Conservation (phyloP, 2,329 filamentous ascomycete genomes). For the Exophiala lecanii-corni region DNA sequence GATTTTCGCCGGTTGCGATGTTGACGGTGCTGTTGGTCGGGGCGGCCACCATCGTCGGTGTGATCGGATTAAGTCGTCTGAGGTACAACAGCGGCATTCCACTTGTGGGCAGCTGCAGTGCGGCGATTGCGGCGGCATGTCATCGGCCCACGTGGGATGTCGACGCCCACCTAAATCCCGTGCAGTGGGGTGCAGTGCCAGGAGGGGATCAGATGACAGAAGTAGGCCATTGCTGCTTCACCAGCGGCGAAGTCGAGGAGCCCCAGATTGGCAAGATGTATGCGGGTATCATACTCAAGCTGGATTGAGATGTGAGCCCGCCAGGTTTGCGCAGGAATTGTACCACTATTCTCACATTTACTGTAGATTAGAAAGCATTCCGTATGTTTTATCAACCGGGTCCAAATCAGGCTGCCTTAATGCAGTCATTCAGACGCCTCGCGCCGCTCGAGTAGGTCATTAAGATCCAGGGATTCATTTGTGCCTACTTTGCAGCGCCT, state of each 20-base stretch:
- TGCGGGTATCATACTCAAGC: too few species aligned
- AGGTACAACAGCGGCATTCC: slow-evolving; percentile 27
- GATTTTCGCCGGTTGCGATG: slow-evolving; percentile 26
- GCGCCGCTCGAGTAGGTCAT: too few species aligned
- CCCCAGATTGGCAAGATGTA: slow-evolving; percentile 19
- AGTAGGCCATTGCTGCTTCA: slow-evolving; percentile 27
- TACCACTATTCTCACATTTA: too few species aligned
- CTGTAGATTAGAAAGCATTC: too few species aligned
- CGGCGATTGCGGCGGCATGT: slow-evolving; percentile 33
- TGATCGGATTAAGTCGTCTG: slow-evolving; percentile 19
- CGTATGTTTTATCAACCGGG: too few species aligned
- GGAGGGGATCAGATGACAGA: slow-evolving; percentile 1
- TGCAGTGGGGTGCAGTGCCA: slow-evolving; percentile 29
- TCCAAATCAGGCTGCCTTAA: too few species aligned
- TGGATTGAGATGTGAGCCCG: too few species aligned
- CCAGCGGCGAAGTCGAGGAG: slow-evolving; percentile 20
- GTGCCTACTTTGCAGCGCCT: too few species aligned
- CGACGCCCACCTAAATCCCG: slow-evolving; percentile 18
- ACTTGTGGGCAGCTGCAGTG: slow-evolving; percentile 31
- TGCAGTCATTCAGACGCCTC: too few species aligned
- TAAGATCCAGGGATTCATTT: too few species aligned
- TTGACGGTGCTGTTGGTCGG: slow-evolving; percentile 19
- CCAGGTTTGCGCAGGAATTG: too few species aligned
- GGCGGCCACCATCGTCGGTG: slow-evolving; percentile 10
- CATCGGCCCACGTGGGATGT: slow-evolving; percentile 27